Base-by-base conservation (phyloP, 331 rosid species). In the Cydonia oblonga region DNA sequence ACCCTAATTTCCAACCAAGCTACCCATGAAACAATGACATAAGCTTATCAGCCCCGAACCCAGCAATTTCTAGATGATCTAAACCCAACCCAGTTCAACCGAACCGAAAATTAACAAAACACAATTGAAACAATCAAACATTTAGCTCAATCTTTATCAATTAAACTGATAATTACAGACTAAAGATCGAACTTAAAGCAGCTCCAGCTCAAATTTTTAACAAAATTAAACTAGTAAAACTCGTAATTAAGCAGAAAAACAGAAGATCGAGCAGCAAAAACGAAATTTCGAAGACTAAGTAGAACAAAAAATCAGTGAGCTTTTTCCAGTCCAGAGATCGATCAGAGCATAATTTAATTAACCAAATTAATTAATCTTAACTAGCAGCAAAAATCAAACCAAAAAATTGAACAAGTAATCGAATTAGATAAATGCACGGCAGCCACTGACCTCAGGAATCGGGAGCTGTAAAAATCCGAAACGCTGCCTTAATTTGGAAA, bases 401-500 rank as follows among this genome's bases (percentile, higher is more conserved):
- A 11, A 58, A 15, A 53, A 68, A 20, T 6, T 12, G 54, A 28
- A 14, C 19, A 61, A 24, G 44, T 6, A 22, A 4, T 15, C 15
- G 67, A 63, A 38, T 38, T 38, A 38, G 66, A 38, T 26, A n/a
- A 75, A 83, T 80, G 84, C 49, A 56, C 42, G 46, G 70, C 44
- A 25, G 72, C 76, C 22, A 84, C 89, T 80, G 75, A 86, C 96
- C 86, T 74, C 68, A 60, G 85, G 79, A 89, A 81, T 71, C 74
- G 65, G 68, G 62, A 87, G 83, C 88, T 75, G 75, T 7, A 7
- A 80, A 80, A 84, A 73, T 74, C 82, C 82, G 77, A 77, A 84
- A 78, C 77, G 76, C 52, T 66, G 79, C 79, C 63, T 70, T 54
- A 77, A 75, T 78, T 53, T 58, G 57, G 51, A 78, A 78, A 76